Percentiles rank a stretch among this genome's conserved stretches.
Conservation (phyloP, 2,329 filamentous ascomycete species). For the Neurospora sp. region DNA sequence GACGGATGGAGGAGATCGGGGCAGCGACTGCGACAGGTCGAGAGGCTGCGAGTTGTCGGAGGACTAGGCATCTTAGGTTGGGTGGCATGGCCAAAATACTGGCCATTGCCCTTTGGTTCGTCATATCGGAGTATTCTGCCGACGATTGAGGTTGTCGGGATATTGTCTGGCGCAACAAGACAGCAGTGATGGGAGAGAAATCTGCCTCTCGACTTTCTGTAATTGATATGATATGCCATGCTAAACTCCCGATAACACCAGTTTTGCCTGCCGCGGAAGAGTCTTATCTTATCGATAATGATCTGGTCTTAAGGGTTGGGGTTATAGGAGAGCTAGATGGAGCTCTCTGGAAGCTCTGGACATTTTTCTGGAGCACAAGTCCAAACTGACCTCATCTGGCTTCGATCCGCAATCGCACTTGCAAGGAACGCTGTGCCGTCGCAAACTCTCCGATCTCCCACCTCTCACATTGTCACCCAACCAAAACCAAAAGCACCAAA, state of each 20-base stretch:
- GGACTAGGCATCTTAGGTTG: slow-evolving; percentile 13
- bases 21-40: background rate
- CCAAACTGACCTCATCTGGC: background rate
- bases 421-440: too few relatives aligned
- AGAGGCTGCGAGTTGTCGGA: slow-evolving; percentile 8
- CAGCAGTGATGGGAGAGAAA: background rate
- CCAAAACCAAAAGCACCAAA: background rate
- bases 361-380: background rate
- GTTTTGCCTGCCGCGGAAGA: background rate
- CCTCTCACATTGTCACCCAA: background rate
- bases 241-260: background rate
- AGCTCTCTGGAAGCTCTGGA: background rate
- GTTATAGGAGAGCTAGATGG: background rate
- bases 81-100: slow-evolving; percentile 13
- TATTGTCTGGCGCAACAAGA: background rate
- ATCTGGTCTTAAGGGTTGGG: slow-evolving; percentile 6
- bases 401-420: background rate
- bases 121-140: background rate
- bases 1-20: background rate
- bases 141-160: background rate
- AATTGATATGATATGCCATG: background rate
- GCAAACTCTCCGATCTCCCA: background rate
- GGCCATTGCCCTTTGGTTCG: background rate
- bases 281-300: background rate
- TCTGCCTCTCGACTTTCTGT: background rate